These are phyloP conservation scores for Martensiomyces pterosporus DNA, from an alignment of 192 early-diverging fungal species.

Conservation along the genomic window DNA sequence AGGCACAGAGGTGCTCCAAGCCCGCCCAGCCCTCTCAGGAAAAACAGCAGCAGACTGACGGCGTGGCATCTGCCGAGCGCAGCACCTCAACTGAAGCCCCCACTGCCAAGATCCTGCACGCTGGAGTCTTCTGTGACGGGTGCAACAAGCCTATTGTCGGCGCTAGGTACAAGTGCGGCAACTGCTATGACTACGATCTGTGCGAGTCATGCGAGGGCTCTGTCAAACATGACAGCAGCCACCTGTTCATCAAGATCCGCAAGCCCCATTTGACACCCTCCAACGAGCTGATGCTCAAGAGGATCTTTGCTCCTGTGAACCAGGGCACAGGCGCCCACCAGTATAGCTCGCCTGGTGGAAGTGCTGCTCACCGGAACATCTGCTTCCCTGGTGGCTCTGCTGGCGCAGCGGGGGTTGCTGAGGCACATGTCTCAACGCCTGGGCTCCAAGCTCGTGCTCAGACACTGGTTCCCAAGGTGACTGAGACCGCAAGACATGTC, in stretches of 20 bases:
- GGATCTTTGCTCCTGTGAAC: conserved; percentile 9
- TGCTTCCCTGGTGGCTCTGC: too few relatives aligned
- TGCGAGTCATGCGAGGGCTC: conserved; percentile 86
- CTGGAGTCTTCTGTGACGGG: conserved; percentile 25
- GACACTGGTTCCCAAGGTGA: neutral
- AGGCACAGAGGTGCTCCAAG: neutral
- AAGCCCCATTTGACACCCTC: conserved; percentile 13
- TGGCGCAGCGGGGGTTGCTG: too few relatives aligned
- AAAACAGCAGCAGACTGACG: conserved; percentile 14
- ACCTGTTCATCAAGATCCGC: conserved; percentile 87
- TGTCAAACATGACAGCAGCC: conserved; percentile 63
- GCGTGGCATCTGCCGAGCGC: conserved; percentile 4
- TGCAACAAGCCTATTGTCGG: conserved; percentile 75
- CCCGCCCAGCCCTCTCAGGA: neutral
- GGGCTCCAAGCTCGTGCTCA: neutral
- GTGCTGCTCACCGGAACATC: too few relatives aligned
- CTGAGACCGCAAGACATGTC: conserved; percentile 26
- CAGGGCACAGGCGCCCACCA: neutral
- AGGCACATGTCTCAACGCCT: neutral
- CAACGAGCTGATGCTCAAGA: conserved; percentile 17
- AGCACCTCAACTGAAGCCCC: conserved; percentile 4
- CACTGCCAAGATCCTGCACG: conserved; percentile 5
- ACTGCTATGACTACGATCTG: conserved; percentile 92
- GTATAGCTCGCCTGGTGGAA: too few relatives aligned
- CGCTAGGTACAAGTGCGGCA: conserved; percentile 88